Evolutionary conservation across 805 yeast genomes (phyloP).

Genomic region (Yamadazyma nakazawae): DNA sequence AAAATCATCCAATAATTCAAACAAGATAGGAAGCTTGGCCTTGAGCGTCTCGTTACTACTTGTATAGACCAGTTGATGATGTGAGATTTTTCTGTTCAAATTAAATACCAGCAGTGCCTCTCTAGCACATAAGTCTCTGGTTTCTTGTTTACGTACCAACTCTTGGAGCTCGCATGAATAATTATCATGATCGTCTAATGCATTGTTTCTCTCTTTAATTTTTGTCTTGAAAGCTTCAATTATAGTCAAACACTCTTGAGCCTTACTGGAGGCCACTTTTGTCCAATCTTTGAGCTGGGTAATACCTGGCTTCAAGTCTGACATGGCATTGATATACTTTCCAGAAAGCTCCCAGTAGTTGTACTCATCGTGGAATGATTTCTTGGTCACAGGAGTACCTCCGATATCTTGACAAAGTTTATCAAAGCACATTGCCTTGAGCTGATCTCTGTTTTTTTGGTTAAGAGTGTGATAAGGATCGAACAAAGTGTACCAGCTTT

Average conservation of each 20-base stretch:
- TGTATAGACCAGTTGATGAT: slow-evolving; percentile 26
- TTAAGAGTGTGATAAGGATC: slow-evolving; percentile 21
- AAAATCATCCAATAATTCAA: slow-evolving; percentile 27
- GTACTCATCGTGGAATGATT: slow-evolving; percentile 3
- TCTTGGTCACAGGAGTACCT: neutral
- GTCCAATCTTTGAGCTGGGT: neutral
- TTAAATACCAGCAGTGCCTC: slow-evolving; percentile 24
- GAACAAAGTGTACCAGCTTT: slow-evolving; percentile 9
- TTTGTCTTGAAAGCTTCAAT: slow-evolving; percentile 7
- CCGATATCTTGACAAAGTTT: slow-evolving; percentile 8
- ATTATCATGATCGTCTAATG: slow-evolving; percentile 38
- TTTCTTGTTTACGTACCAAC: slow-evolving; percentile 32
- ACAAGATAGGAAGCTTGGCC: slow-evolving; percentile 45
- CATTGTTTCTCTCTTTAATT: slow-evolving; percentile 18
- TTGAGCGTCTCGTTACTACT: slow-evolving; percentile 37
- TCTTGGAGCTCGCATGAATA: slow-evolving; percentile 25
- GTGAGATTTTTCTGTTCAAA: slow-evolving; percentile 26
- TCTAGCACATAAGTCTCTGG: slow-evolving; percentile 29
- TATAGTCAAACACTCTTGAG: slow-evolving; percentile 4
- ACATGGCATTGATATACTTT: neutral
- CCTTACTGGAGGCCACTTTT: neutral
- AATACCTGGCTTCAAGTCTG: neutral
- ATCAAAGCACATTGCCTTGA: slow-evolving; percentile 7
- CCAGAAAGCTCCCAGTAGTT: slow-evolving; percentile 5
- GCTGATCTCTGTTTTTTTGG: slow-evolving; percentile 5